Percentiles rank a stretch among this genome's conserved stretches.
Conservation (phyloP, 2,329 filamentous ascomycete genomes). For the Aspergillus tamarii region DNA sequence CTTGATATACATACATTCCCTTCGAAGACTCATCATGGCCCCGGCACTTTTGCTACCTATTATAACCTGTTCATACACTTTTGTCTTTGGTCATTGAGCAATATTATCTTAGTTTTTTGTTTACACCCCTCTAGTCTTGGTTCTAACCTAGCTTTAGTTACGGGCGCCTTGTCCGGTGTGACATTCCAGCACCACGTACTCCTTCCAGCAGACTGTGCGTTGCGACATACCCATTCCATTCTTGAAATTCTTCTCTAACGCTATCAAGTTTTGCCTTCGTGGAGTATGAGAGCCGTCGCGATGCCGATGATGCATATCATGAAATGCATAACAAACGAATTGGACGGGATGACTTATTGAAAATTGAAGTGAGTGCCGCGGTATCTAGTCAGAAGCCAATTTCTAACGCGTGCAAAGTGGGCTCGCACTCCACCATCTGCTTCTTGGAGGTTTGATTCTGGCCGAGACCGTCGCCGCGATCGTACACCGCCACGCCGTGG, state of each 20-base stretch:
- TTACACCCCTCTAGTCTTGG: constrained; percentile 17
- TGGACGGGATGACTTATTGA: constrained; percentile 89
- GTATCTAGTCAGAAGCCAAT: not conserved
- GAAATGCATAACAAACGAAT: constrained; percentile 99
- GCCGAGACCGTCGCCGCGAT: constrained; percentile 68
- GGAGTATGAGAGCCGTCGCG: constrained; percentile 96
- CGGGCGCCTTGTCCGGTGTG: constrained; percentile 95
- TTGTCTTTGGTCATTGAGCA: constrained; percentile 15
- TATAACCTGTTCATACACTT: not conserved
- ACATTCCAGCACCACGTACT: constrained; percentile 94
- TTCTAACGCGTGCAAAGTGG: constrained; percentile 67
- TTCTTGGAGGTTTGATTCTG: constrained; percentile 97
- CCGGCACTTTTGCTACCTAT: constrained; percentile 1
- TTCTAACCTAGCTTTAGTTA: constrained; percentile 67
- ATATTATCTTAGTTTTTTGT: not conserved
- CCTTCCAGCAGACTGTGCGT: constrained; percentile 94
- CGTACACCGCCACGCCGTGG: constrained; percentile 78
- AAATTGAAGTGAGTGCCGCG: constrained; percentile 82
- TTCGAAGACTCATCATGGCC: constrained; percentile 2
- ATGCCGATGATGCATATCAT: constrained; percentile 98
- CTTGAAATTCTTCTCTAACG: constrained; percentile 35
- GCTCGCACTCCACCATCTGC: constrained; percentile 96
- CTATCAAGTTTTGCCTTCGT: constrained; percentile 86
- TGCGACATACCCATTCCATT: constrained; percentile 1
- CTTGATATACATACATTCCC: constrained; percentile 13